These are phyloP conservation scores for Tolypocladium album DNA, from an alignment of 2,329 filamentous ascomycete genomes.

Conservation along the genomic window DNA sequence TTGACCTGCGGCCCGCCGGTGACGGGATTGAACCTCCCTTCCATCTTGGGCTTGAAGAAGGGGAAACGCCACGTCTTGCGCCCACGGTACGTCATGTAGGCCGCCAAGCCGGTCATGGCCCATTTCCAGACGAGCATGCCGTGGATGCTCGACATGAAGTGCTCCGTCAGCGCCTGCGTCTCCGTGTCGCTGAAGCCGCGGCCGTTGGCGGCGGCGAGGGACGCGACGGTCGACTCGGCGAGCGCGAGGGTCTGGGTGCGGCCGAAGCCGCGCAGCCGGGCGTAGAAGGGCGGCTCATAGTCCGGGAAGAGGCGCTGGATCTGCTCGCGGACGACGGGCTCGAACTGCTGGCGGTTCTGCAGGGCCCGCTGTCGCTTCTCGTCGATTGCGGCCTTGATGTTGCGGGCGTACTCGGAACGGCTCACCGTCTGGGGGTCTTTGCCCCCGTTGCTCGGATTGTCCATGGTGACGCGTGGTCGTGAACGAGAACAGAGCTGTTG, in stretches of 20 bases:
- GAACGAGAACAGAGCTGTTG: too few relatives aligned
- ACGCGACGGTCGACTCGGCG: constrained; percentile 15
- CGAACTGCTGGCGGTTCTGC: constrained; percentile 16
- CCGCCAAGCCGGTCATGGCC: constrained; percentile 14
- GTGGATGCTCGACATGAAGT: constrained; percentile 18
- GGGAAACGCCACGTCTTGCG: constrained; percentile 28
- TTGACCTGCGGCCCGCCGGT: constrained; percentile 14
- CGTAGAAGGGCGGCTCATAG: constrained; percentile 20
- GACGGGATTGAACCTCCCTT: constrained; percentile 17
- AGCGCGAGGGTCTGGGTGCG: constrained; percentile 16
- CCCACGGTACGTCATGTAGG: constrained; percentile 14
- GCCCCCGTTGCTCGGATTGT: constrained; percentile 14
- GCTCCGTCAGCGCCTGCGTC: constrained; percentile 22
- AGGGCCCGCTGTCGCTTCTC: constrained; percentile 19
- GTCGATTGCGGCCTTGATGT: constrained; percentile 18
- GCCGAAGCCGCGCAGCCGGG: constrained; percentile 16
- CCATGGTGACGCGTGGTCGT: constrained; percentile 5
- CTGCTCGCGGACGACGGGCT: constrained; percentile 19
- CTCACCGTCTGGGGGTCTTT: constrained; percentile 9
- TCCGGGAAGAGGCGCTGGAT: constrained; percentile 19
- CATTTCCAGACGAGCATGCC: constrained; percentile 19
- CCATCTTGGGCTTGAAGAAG: constrained; percentile 23
- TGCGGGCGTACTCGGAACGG: constrained; percentile 10
- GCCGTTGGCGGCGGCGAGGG: constrained; percentile 16
- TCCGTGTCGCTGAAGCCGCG: constrained; percentile 24